Percentiles rank a stretch among this genome's conserved stretches.
Conservation (phyloP, 768 basidiomycete species). For the Harrya chromipes region DNA sequence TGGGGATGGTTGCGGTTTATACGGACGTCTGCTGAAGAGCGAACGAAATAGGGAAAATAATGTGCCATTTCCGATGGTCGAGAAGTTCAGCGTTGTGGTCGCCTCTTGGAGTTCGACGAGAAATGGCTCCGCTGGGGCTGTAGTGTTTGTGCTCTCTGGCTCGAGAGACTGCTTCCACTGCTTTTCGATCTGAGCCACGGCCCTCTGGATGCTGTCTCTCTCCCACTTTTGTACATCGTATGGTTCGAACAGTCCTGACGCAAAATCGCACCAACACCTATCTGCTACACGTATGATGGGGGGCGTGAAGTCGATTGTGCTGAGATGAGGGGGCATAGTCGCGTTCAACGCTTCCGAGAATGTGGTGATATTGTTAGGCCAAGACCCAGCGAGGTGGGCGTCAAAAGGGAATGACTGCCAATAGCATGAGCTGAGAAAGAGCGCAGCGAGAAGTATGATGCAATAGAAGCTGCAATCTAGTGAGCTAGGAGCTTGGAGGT, state of each 20-base stretch:
- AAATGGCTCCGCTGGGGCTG: conserved; percentile 22
- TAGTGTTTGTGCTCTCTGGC: conserved; percentile 21
- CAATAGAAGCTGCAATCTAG: conserved; percentile 68
- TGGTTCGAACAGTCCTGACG: conserved; percentile 66
- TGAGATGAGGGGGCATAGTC: conserved; percentile 40
- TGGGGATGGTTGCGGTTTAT: background rate
- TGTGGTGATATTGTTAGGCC: conserved; percentile 69
- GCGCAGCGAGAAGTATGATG: conserved; percentile 75
- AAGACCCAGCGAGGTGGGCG: conserved; percentile 59
- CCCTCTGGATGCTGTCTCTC: conserved; percentile 52
- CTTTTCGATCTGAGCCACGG: conserved; percentile 36
- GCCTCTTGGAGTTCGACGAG: conserved; percentile 12
- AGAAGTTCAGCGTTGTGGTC: conserved; percentile 4
- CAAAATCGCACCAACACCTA: conserved; percentile 85
- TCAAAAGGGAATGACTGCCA: conserved; percentile 79
- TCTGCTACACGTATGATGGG: conserved; percentile 64
- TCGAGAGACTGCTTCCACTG: conserved; percentile 29
- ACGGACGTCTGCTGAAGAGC: conserved; percentile 17
- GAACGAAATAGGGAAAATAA: conserved; percentile 25
- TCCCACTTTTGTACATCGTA: conserved; percentile 81
- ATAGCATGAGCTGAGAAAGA: conserved; percentile 85
- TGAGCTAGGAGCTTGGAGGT: conserved; percentile 3
- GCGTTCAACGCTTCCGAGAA: conserved; percentile 64
- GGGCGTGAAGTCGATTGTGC: conserved; percentile 41
- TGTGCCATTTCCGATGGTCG: conserved; percentile 13